A percentile compares a stretch with the other conserved stretches of the same genome.
These are phyloP conservation scores for Solanum hybrid DNA, from an alignment of 305 asterid genomes.

Conservation along the genomic window DNA sequence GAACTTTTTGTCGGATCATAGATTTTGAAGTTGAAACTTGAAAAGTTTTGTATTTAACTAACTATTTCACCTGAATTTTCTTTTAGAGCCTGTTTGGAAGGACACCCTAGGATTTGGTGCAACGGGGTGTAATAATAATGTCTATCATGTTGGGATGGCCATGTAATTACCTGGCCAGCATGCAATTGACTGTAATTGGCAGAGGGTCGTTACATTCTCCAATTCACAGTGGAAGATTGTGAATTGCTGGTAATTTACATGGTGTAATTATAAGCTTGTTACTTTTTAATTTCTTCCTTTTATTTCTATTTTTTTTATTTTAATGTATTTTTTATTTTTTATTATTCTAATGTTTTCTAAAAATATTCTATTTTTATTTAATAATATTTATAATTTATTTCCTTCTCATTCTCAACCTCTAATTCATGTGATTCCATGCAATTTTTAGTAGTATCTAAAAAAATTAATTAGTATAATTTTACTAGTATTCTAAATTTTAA, in stretches of 20 bases:
- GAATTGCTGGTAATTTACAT: not conserved
- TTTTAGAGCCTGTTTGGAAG: not conserved
- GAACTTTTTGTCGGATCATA: rapidly evolving
- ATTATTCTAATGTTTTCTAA: no score
- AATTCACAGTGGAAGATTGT: not conserved
- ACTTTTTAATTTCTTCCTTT: not conserved
- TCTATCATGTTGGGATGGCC: not conserved
- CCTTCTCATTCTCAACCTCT: not conserved
- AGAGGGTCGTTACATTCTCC: not conserved
- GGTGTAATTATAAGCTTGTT: no score
- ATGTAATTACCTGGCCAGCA: not conserved
- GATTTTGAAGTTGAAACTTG: not conserved
- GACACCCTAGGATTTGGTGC: not conserved
- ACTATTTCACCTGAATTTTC: not conserved
- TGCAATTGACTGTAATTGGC: rapidly evolving
- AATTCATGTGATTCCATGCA: not conserved
- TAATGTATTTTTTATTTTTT: no score
- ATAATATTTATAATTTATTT: no score
- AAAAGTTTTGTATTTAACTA: not conserved
- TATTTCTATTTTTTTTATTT: no score
- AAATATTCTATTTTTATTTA: no score
- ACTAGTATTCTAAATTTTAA: no score
- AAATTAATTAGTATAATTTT: no score
- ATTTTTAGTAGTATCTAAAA: not conserved
- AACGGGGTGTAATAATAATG: not conserved